Percentiles rank a stretch among this genome's conserved stretches.
These are phyloP conservation scores for Protomyces inouyei DNA, from an alignment of 1,139 yeast species.

Conservation along the genomic window DNA sequence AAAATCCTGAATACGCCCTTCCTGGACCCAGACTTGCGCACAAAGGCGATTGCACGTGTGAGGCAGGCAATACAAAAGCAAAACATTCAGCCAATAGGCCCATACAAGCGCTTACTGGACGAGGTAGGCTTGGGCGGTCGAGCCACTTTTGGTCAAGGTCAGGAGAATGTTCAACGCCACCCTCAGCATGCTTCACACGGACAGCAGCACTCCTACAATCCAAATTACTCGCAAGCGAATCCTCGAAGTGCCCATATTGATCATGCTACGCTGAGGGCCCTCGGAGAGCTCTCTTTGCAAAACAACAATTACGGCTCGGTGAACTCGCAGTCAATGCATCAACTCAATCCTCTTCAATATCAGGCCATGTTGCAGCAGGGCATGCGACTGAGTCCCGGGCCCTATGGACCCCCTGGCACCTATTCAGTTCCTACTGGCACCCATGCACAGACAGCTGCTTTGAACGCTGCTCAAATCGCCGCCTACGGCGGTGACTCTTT, in stretches of 20 bases:
- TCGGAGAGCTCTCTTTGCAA: conserved; percentile 17
- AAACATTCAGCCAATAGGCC: conserved; percentile 58
- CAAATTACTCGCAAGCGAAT: background rate
- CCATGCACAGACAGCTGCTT: background rate
- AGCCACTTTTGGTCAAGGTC: background rate
- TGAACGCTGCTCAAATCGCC: background rate
- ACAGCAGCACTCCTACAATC: background rate
- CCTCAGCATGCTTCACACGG: background rate
- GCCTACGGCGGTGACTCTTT: background rate
- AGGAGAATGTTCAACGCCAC: background rate
- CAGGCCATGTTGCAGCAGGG: conserved; percentile 22
- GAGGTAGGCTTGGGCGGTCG: conserved; percentile 66
- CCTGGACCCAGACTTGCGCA: conserved; percentile 38
- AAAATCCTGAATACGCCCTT: conserved; percentile 68
- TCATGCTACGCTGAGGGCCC: conserved; percentile 23
- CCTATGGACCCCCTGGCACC: background rate
- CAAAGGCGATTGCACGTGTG: conserved; percentile 28
- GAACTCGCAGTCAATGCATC: conserved; percentile 11
- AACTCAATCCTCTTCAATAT: conserved; percentile 9
- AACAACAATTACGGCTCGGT: conserved; percentile 3
- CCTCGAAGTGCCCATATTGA: conserved; percentile 2
- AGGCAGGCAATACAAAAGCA: conserved; percentile 55
- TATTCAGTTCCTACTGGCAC: background rate
- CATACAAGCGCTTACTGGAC: conserved; percentile 81
- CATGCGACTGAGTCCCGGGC: conserved; percentile 6